Base-by-base conservation (phyloP, 257 asterid species). In the Nicotiana obtusifolia region DNA sequence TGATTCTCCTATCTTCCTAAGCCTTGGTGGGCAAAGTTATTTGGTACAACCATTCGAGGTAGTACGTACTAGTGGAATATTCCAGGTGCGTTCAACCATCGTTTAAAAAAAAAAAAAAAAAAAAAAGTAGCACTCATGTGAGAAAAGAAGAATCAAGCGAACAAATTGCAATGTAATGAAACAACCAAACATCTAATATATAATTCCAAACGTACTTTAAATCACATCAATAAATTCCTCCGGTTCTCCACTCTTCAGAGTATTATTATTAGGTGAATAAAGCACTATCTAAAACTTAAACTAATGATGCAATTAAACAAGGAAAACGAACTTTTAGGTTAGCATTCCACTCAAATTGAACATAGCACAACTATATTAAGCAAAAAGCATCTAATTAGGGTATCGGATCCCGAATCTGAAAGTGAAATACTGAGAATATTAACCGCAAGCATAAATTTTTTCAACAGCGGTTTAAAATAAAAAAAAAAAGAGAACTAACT, bases 401-500 rank as follows among this genome's bases (percentile, higher is more conserved):
- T 37, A 77, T 77, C 82, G 87, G 89, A 90, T 89, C 95, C 91
- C 20, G 89, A 88, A 89, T 83, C 92, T 52, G 83, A 87, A 84
- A 60, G 84, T 47, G 24, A 65, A 80, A 82, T 84, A 59, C 68
- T 77, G 4, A 75, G 57, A 77, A 83, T 81, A 81, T 54, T 64
- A 31, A 76, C 53, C 26, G 64, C 11, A n/a, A 57, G 64, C 11
- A 10, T 57, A 57, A 57, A 57, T 31, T 26, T 30, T 22, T 77
- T 59, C 4, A 82, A 83, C 71, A 54, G 83, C 71, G 64, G 31
- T 67, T 64, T 47, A 37, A 20, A 26, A 79, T 0, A 30, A 19
- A 81, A 81, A 49, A 30, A 28, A 82, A 16, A 37, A 59, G 41
- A 57, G 28, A 78, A 83, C 83, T 22, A 64, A 94, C 98, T 97